Base-by-base conservation (phyloP, 2,329 filamentous ascomycete genomes). In the Arthroderma sp. region DNA sequence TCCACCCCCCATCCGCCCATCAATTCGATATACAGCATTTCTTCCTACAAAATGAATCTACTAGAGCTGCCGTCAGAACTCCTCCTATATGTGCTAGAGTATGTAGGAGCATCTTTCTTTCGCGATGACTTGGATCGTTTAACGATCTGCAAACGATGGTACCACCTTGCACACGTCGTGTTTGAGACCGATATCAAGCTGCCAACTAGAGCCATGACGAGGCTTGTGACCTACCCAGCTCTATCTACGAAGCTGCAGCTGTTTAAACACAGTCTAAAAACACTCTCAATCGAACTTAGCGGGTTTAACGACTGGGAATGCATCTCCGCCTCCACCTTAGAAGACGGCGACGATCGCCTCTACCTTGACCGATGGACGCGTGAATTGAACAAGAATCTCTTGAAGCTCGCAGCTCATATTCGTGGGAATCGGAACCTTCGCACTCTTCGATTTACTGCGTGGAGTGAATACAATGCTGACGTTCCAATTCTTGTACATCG, bases 121-220 rank as follows among this genome's bases (percentile, higher is more conserved):
- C 55, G 35, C 2, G 33, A 23, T 37, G 55, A 57, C 25, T 7
- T 53, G 1, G 11, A 33, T n/a, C 43, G 55, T 2, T 41, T 57
- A 25, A 57, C 55, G 4, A n/a, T 57, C 28, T 52, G 55, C 33
- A 57, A 41, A 33, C 33, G 19, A n/a, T 57, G 55, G 55, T 53
- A 52, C 25, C 4, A 5, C 11, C 17, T 53, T 28, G 55, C 55
- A 13, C 25, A 25, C 25, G 7, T 4, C 13, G 17, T 53, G 9
- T 39, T 39, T 11, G 25, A 38, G 2, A n/a, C 21, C 19, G 35
- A 39, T 23, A 17, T 55, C 35, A 4, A 43, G 4, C 54, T 55
- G 6, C 23, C 33, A 2, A 6, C 44, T 9, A 11, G 5, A 15
- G 17, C 9, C 17, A 5, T 49, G 4, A 15, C 21, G 5, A 25